These are phyloP conservation scores for Trametes maxima DNA, from an alignment of 768 basidiomycete genomes.

Conservation along the genomic window DNA sequence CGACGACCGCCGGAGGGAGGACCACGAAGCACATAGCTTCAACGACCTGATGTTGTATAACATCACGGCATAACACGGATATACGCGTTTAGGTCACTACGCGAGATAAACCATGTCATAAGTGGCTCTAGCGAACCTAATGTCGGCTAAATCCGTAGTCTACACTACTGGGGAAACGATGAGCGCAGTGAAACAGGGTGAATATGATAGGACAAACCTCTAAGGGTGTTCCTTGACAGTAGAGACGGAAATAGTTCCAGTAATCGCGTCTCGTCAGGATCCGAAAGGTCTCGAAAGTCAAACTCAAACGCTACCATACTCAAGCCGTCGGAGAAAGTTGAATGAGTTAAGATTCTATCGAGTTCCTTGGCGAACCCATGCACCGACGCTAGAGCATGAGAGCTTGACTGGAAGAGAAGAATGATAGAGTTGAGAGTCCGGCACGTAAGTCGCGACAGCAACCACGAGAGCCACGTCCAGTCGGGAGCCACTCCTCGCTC, in stretches of 20 bases:
- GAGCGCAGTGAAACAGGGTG: not conserved
- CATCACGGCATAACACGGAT: too few species aligned
- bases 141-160: not conserved
- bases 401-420: slow-evolving; percentile 15
- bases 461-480: slow-evolving; percentile 22
- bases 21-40: too few species aligned
- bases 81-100: too few species aligned
- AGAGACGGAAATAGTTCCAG: not conserved
- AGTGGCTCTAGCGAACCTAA: too few species aligned
- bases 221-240: not conserved
- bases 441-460: slow-evolving; percentile 17
- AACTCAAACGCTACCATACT: slow-evolving; percentile 5
- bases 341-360: slow-evolving; percentile 3
- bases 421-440: slow-evolving; percentile 2
- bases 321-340: not conserved
- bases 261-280: slow-evolving; percentile 6
- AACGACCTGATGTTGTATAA: too few species aligned
- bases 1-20: too few species aligned
- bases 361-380: slow-evolving; percentile 12
- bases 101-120: too few species aligned
- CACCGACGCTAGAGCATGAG: slow-evolving; percentile 19
- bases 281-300: slow-evolving; percentile 1
- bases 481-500: slow-evolving; percentile 11
- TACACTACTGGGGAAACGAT: not conserved
- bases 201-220: not conserved